A percentile compares a stretch with the other conserved stretches of the same genome.
phyloP scores from a whole-genome alignment of 2,329 filamentous ascomycete genomes.

The Magnaporthiopsis poae region DNA sequence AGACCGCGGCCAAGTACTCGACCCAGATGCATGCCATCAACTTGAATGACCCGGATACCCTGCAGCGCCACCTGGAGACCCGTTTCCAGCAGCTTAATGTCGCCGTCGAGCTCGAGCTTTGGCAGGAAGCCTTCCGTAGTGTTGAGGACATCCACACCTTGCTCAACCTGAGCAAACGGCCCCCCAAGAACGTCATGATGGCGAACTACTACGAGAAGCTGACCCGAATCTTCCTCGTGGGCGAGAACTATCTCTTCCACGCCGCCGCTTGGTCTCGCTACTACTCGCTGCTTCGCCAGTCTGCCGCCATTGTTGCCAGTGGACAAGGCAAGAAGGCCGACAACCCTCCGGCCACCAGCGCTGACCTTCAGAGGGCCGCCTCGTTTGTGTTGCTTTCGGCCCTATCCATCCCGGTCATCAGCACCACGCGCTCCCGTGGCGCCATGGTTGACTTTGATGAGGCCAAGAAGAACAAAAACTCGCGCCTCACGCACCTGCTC shows the following conservation, averaged over 20 bases:
- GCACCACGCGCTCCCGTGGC: conserved; percentile 89
- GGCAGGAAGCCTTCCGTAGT: conserved; percentile 98
- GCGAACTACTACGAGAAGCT: conserved; percentile 99
- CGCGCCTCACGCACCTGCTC: conserved; percentile 85
- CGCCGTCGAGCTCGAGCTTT: conserved; percentile 91
- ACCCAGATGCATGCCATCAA: conserved; percentile 99
- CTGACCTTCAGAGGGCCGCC: conserved; percentile 84
- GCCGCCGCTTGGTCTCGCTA: conserved; percentile 95
- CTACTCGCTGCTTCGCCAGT: conserved; percentile 91
- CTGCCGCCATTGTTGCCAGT: conserved; percentile 68
- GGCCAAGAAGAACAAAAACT: conserved; percentile 97
- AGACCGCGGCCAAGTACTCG: conserved; percentile 98
- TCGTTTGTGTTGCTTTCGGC: conserved; percentile 93
- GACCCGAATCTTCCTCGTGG: conserved; percentile 94
- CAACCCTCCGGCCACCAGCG: conserved; percentile 79
- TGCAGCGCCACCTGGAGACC: conserved; percentile 94
- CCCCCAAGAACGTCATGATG: conserved; percentile 99
- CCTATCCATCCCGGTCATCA: conserved; percentile 97
- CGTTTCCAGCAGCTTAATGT: conserved; percentile 98
- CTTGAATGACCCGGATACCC: conserved; percentile 89
- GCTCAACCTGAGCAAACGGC: conserved; percentile 92
- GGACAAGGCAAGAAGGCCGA: conserved; percentile 89
- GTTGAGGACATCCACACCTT: conserved; percentile 98
- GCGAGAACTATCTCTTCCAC: conserved; percentile 99
- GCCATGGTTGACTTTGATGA: conserved; percentile 95